phyloP scores from a whole-genome alignment of 1,139 yeast genomes.

The Kodamaea suecica region DNA sequence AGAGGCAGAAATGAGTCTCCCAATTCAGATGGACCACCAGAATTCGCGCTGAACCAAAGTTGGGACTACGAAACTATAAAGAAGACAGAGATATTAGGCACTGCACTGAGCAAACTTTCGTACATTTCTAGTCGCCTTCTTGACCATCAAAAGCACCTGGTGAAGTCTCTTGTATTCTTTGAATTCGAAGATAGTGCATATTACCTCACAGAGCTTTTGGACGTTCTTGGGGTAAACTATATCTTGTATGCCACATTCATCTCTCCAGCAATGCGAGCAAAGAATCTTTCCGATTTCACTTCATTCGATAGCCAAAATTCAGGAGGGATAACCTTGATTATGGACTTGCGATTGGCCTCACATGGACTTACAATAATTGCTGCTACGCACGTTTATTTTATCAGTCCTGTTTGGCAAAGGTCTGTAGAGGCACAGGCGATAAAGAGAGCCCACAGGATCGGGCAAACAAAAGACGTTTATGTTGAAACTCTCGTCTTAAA shows the following conservation, averaged over 20 bases:
- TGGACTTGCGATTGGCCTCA: constrained; percentile 67
- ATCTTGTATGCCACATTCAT: constrained; percentile 63
- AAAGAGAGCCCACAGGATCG: constrained; percentile 71
- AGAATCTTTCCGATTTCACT: constrained; percentile 52
- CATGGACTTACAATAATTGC: constrained; percentile 68
- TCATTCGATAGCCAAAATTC: constrained; percentile 21
- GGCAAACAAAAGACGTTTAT: constrained; percentile 52
- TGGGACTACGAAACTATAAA: not conserved
- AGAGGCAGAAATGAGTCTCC: too few relatives aligned
- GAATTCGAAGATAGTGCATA: constrained; percentile 72
- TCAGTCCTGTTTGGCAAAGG: constrained; percentile 69
- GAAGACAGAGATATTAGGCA: constrained; percentile 43
- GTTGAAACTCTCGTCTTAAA: constrained; percentile 66
- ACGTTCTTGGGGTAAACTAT: constrained; percentile 57
- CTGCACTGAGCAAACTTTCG: constrained; percentile 60
- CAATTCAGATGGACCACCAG: too few relatives aligned
- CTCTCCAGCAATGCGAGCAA: constrained; percentile 47
- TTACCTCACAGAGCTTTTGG: constrained; percentile 61
- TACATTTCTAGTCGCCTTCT: constrained; percentile 53
- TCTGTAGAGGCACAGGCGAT: constrained; percentile 72
- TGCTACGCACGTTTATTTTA: constrained; percentile 65
- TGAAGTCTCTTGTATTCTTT: constrained; percentile 62
- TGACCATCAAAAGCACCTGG: constrained; percentile 44
- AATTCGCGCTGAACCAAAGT: constrained; percentile 4
- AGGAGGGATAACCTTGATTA: constrained; percentile 53